Percentiles rank a stretch among this genome's conserved stretches.
These are phyloP conservation scores for Phaseolus lunatus DNA, from an alignment of 306 rosid species.

Conservation along the genomic window DNA sequence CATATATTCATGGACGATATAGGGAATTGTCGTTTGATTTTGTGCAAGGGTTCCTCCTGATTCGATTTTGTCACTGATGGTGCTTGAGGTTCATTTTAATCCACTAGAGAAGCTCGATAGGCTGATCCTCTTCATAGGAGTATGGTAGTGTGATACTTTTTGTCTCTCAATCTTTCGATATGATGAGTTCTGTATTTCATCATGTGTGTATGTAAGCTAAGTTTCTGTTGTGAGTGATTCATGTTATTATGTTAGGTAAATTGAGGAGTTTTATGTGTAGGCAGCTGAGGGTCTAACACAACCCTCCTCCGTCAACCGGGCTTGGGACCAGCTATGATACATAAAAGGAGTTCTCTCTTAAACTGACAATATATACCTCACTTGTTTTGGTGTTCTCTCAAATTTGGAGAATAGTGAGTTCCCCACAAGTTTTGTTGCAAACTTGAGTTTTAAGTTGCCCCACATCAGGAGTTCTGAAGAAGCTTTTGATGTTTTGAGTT, in stretches of 20 bases:
- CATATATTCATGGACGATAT: background rate
- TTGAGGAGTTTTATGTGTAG: background rate
- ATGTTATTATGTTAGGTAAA: background rate
- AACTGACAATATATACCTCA: background rate
- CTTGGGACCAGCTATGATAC: background rate
- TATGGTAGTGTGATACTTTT: conserved; percentile 15
- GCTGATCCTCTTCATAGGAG: conserved; percentile 7
- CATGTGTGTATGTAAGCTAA: background rate
- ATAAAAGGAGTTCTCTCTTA: background rate
- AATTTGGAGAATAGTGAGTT: background rate
- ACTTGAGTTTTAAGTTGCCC: conserved; percentile 24
- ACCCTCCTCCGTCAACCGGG: background rate
- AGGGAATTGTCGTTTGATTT: background rate
- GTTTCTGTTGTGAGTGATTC: background rate
- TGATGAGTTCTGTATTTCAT: conserved; percentile 20
- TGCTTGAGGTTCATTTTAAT: background rate
- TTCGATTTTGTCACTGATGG: conserved; percentile 27
- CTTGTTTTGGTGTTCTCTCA: conserved; percentile 23
- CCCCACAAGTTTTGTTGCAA: background rate
- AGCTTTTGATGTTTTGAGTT: conserved; percentile 3
- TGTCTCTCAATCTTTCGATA: conserved; percentile 7
- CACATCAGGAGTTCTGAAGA: conserved; percentile 18
- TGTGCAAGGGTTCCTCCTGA: conserved; percentile 21
- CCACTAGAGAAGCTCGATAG: background rate
- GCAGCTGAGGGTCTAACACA: background rate